These are phyloP conservation scores for Trypanosoma platydactyli DNA, from an alignment of 208 protist genomes.

Conservation along the genomic window DNA sequence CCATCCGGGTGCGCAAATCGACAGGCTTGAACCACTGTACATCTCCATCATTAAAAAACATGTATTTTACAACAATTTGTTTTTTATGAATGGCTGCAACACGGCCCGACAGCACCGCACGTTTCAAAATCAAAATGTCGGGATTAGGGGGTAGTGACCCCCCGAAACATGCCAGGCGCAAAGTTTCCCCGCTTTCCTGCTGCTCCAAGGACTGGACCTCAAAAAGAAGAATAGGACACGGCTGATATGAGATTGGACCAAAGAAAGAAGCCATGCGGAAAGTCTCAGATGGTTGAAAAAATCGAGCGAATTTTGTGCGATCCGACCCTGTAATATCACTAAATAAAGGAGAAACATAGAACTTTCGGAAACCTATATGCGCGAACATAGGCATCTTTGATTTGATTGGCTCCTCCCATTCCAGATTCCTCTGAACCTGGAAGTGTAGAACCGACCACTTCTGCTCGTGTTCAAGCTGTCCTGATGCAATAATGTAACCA, in stretches of 20 bases:
- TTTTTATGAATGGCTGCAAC: constrained; percentile 91
- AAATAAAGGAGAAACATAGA: constrained; percentile 89
- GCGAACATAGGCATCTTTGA: constrained; percentile 89
- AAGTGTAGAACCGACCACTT: constrained; percentile 92
- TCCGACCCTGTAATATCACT: constrained; percentile 80
- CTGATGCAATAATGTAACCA: constrained; percentile 76
- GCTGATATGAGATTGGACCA: constrained; percentile 85
- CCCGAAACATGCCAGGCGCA: constrained; percentile 79
- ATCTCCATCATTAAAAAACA: constrained; percentile 96
- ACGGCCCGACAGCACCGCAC: constrained; percentile 69
- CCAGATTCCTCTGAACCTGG: constrained; percentile 64
- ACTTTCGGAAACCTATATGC: constrained; percentile 89
- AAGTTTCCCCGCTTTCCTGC: constrained; percentile 63
- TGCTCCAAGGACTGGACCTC: constrained; percentile 85
- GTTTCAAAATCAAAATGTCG: constrained; percentile 81
- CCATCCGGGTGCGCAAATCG: constrained; percentile 96
- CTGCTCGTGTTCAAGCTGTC: constrained; percentile 87
- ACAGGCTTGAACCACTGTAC: constrained; percentile 97
- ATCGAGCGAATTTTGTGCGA: constrained; percentile 83
- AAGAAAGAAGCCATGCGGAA: constrained; percentile 88
- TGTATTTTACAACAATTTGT: constrained; percentile 95
- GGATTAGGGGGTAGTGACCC: constrained; percentile 79
- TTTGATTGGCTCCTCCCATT: constrained; percentile 85
- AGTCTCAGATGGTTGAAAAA: constrained; percentile 80
- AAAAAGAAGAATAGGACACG: constrained; percentile 84